A percentile compares a stretch with the other conserved stretches of the same genome.
Conservation (phyloP, 495 filamentous ascomycete genomes). For the Podospora bellae-mahoneyi region DNA sequence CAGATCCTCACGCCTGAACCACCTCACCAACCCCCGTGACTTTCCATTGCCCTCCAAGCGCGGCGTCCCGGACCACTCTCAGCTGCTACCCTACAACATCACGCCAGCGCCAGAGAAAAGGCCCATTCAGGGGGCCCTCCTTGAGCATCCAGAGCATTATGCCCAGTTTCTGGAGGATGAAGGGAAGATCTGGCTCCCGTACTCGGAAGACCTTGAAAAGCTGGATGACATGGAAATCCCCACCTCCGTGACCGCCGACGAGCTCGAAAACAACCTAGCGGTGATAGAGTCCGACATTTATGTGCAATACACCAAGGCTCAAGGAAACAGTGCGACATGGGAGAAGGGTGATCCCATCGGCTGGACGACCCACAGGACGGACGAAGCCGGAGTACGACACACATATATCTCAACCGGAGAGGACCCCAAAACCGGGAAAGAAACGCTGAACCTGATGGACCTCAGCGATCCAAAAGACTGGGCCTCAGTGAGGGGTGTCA, state of each 20-base stretch:
- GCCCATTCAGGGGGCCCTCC: neutral
- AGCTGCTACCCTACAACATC: constrained; percentile 9
- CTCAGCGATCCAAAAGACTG: constrained; percentile 8
- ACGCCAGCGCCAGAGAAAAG: neutral
- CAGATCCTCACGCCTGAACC: constrained; percentile 25
- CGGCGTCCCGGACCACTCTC: constrained; percentile 7
- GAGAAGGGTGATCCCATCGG: neutral
- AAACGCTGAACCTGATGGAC: constrained; percentile 6
- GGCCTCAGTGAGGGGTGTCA: constrained; percentile 35
- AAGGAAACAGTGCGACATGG: neutral
- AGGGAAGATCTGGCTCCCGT: neutral
- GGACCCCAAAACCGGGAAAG: constrained; percentile 14
- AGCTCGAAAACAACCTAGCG: neutral
- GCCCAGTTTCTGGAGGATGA: neutral
- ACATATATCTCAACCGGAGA: neutral
- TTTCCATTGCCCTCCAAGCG: constrained; percentile 18
- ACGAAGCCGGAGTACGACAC: constrained; percentile 15
- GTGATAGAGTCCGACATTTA: neutral
- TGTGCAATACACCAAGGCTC: neutral
- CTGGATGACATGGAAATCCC: neutral
- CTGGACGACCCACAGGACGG: neutral
- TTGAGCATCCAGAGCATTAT: neutral
- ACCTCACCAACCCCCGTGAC: constrained; percentile 15
- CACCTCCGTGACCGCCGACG: neutral
- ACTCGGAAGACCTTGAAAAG: neutral